These are phyloP conservation scores for Crepidotus variabilis DNA, from an alignment of 768 basidiomycete species.

Conservation along the genomic window DNA sequence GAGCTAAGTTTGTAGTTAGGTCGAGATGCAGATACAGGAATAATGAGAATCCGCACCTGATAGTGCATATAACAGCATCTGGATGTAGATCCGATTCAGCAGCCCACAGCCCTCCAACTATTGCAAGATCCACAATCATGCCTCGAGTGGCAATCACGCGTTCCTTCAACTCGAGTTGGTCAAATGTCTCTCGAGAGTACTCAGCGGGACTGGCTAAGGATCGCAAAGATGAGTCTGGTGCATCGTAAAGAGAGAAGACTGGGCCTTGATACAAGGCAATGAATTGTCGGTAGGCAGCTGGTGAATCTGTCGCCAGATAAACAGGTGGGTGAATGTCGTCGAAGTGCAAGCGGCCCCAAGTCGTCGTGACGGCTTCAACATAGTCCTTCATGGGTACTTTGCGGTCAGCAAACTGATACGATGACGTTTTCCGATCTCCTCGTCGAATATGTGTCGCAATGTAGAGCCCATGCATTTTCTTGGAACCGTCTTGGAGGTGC, in stretches of 20 bases:
- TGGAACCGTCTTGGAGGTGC: slow-evolving; percentile 14
- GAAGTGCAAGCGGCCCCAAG: slow-evolving; percentile 35
- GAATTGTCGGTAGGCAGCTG: slow-evolving; percentile 39
- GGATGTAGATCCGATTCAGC: slow-evolving; percentile 40
- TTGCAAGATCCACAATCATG: slow-evolving; percentile 65
- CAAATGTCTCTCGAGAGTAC: slow-evolving; percentile 54
- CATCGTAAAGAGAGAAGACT: slow-evolving; percentile 44
- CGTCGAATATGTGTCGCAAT: slow-evolving; percentile 60
- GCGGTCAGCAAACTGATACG: slow-evolving; percentile 36
- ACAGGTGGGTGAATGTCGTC: slow-evolving; percentile 27
- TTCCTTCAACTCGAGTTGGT: slow-evolving; percentile 31
- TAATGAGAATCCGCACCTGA: slow-evolving; percentile 39
- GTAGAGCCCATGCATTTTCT: slow-evolving; percentile 27
- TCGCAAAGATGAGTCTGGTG: slow-evolving; percentile 37
- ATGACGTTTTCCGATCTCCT: slow-evolving; percentile 50
- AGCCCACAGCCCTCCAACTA: slow-evolving; percentile 62
- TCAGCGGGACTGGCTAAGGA: slow-evolving; percentile 46
- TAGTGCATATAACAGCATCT: slow-evolving; percentile 50
- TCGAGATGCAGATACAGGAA: not conserved
- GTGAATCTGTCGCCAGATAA: slow-evolving; percentile 64
- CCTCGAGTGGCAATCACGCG: slow-evolving; percentile 54
- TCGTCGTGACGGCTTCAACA: slow-evolving; percentile 34
- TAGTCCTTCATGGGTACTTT: slow-evolving; percentile 51
- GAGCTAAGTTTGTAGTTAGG: slow-evolving; percentile 37
- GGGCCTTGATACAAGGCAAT: slow-evolving; percentile 30